Base-by-base conservation (phyloP, 805 yeast genomes). In the Teunomyces kruisii region DNA sequence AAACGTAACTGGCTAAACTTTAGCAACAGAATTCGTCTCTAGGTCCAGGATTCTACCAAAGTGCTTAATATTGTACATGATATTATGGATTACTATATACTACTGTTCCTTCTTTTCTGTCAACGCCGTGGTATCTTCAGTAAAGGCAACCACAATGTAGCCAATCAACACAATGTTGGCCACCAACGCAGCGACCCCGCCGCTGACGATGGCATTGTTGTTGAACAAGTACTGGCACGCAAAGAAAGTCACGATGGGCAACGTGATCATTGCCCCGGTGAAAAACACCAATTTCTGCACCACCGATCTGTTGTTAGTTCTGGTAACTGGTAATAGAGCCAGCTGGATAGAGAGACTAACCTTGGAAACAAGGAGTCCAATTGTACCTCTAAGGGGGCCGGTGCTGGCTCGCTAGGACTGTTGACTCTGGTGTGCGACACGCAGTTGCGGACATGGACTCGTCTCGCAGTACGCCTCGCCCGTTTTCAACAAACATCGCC, bases 91-190 rank as follows among this genome's bases (percentile, higher is more conserved):
- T 10, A 26, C 28, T 26, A 14, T 31, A 31, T 14, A 31, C 33
- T 33, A 17, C 31, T 44, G 40, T 13, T 29, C 36, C 16, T 37
- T 14, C 43, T 61, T 53, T 10, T 57, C 58, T 62, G 3, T 62
- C 55, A 3, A 66, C 51, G 8, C 6, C 22, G 22, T 19, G 22
- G 76, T 62, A 42, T 84, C 85, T 59, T 87, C 95, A 16, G 75
- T 76, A 64, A 86, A 86, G 1, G 95, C 94, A 48, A 78, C 86
- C 13, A 84, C 72, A 28, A 87, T 81, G 57, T 84, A 87, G 0
- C 86, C 87, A 42, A 86, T 78, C 52, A 87, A 68, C 15, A 87
- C 94, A 6, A 83, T 65, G 57, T 87, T 87, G 22, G 94, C 94
- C 45, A 79, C 79, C 13, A 80, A 71, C 2, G 94, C 94, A 30